A percentile compares a stretch with the other conserved stretches of the same genome.
Evolutionary conservation across 805 yeast genomes (phyloP).

Genomic region (Hanseniaspora lachancei): DNA sequence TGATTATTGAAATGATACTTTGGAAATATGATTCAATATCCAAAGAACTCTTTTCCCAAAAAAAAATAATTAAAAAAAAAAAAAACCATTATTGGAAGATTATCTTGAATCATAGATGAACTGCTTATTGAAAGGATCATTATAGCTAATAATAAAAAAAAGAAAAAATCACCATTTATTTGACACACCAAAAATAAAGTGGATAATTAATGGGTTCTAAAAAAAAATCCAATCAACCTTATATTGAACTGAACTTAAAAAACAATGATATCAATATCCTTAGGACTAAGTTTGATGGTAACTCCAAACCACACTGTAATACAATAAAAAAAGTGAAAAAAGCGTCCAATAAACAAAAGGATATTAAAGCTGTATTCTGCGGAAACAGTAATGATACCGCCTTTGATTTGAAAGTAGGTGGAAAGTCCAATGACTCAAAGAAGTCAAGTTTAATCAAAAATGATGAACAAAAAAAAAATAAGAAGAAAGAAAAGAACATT

Average conservation of each 20-base stretch:
- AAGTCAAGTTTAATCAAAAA: not conserved
- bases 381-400: not conserved
- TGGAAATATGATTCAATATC: no score
- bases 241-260: not conserved
- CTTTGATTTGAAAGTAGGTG: not conserved
- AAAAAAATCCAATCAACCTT: not conserved
- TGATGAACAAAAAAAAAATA: not conserved
- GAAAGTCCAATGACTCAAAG: not conserved
- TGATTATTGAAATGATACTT: no score
- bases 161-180: not conserved
- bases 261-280: not conserved
- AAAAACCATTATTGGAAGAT: no score
- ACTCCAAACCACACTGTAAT: not conserved
- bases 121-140: not conserved
- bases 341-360: not conserved
- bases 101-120: not conserved
- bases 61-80: no score
- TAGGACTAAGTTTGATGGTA: not conserved
- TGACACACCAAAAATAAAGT: not conserved
- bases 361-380: not conserved
- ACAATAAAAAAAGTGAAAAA: not conserved
- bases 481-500: conserved; percentile 19
- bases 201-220: not conserved
- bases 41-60: no score
- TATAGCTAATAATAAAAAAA: no score